These are phyloP conservation scores for Ammopiptanthus mongolicus DNA, from an alignment of 306 rosid species.

Conservation along the genomic window DNA sequence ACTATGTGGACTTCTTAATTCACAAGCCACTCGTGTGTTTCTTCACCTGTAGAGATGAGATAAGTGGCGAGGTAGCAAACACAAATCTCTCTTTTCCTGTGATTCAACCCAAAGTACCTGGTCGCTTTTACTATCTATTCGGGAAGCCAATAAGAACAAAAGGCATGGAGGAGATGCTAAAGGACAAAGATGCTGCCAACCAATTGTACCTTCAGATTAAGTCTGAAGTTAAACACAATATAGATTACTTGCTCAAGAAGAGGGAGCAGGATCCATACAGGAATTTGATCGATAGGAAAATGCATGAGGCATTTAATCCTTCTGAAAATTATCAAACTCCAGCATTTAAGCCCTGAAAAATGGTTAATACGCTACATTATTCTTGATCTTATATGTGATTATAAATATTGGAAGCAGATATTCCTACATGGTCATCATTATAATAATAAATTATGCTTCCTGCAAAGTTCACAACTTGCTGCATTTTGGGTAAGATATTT, in stretches of 20 bases:
- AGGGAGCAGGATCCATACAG: constrained; percentile 87
- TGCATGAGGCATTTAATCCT: constrained; percentile 40
- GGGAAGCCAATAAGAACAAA: constrained; percentile 78
- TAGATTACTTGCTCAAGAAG: constrained; percentile 72
- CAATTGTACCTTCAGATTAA: constrained; percentile 70
- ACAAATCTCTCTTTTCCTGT: constrained; percentile 33
- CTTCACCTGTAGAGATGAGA: constrained; percentile 34
- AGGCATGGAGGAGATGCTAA: constrained; percentile 60
- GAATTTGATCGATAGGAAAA: constrained; percentile 58
- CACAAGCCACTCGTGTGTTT: neutral
- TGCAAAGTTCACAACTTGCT: neutral
- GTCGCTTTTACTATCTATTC: constrained; percentile 75
- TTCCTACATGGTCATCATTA: neutral
- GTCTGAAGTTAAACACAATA: constrained; percentile 57
- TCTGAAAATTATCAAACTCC: constrained; percentile 44
- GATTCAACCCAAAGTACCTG: constrained; percentile 68
- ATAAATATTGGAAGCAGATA: neutral
- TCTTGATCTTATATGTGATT: neutral
- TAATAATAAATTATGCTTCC: neutral
- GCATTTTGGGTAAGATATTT: neutral
- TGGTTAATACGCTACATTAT: neutral
- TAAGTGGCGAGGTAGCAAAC: constrained; percentile 56
- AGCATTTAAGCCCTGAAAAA: constrained; percentile 63
- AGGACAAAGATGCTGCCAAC: constrained; percentile 60
- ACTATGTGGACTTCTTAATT: neutral